Base-by-base conservation (phyloP, 495 filamentous ascomycete species). In the Podospora tetraspora region DNA sequence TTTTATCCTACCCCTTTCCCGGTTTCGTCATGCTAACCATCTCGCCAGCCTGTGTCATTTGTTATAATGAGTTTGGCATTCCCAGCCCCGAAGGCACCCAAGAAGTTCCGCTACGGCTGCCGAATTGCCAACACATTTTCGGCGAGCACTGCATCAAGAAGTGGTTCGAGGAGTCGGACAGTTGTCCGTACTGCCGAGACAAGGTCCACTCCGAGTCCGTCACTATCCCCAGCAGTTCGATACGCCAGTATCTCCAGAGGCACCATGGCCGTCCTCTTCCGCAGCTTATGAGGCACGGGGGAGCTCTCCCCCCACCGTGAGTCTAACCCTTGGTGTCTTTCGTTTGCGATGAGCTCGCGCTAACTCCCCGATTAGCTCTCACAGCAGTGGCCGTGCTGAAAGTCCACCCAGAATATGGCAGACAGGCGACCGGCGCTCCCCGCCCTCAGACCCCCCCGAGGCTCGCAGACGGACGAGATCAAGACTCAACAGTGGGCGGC, bases 61-160 rank as follows among this genome's bases (percentile, higher is more conserved):
- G 85, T 72, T 87, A 87, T 72, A 86, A 86, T 61, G 84, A 83
- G 19, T 85, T 84, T 66, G 84, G 85, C 34, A 73, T 78, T 23
- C 66, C 71, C 60, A 85, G 79, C 29, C 84, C 84, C 3, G 85
- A 87, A 62, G 85, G 85, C 19, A 71, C 82, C 7, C 77, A 77
- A 57, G 85, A 87, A 63, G 74, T 72, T 1, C 83, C 85, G 12
- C 72, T 86, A 19, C 83, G 82, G 6, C 74, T 87, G 29, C 84
- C 85, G 13, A 82, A 80, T 64, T 87, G 85, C 77, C 85, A 85
- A 71, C 85, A 88, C 68, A 72, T 88, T 9, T 88, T 88, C 69
- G 85, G 85, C 22, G 82, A 86, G 61, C 80, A 83, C 61, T 88
- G 85, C 74, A 86, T 88, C 71, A 86, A 85, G 72, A 86, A 84